Base-by-base conservation (phyloP, 805 yeast species). In the Metschnikowia gelsemii region DNA sequence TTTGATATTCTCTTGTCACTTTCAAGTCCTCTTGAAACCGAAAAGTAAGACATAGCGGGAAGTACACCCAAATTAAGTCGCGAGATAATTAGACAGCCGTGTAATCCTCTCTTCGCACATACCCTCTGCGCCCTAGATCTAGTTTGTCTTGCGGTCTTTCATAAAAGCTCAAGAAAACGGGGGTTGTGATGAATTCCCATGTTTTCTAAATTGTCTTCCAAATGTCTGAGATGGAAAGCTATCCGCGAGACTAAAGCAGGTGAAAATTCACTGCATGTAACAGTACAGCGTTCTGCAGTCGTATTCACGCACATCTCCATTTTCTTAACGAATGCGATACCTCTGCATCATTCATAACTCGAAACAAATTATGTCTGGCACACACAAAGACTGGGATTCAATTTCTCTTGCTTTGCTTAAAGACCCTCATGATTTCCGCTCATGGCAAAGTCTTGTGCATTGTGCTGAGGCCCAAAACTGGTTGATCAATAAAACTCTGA, bases 381-480 rank as follows among this genome's bases (percentile, higher is more conserved):
- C 12, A n/a, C 30, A 24, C 13, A 38, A 35, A 13, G 35, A 43
- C 12, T 50, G 54, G 54, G 35, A 32, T n/a, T 31, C 38, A 2
- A 32, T 34, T 18, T 68, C 76, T 2, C 47, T 52, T 8, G 53
- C 58, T 7, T 56, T 70, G 11, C 49, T 67, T 3, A 43, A 46
- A 11, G 56, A 63, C 33, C 76, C 77, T 0, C 61, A 66, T 23
- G 54, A 63, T 36, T 56, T 68, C 9, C 20, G 46, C 9, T 46
- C 58, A 19, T 74, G 79, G 78, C 62, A 66, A 40, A 38, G 57
- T 5, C 48, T 72, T 12, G 52, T 72, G 4, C 46, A 54, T 9
- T 46, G 50, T 6, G 59, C 70, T 0, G 72, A 70, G 20, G 35
- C 50, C 14, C 52, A 62, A 17, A 54, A 46, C 20, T 57, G 51